phyloP scores from a whole-genome alignment of 768 basidiomycete genomes.

The Arthromyces matolae region DNA sequence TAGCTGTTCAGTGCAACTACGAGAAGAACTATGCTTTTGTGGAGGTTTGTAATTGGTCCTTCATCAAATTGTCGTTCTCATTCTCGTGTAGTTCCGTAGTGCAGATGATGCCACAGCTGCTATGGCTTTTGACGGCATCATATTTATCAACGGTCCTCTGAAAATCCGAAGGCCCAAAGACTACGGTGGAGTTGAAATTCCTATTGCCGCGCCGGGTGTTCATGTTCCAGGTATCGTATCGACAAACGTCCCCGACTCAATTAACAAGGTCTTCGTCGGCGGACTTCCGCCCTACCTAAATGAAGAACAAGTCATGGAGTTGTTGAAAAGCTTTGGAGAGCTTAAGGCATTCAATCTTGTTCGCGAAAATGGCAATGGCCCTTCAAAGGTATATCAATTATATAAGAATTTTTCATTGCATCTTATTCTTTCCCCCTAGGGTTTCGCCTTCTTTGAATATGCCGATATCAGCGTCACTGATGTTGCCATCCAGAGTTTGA shows the following conservation, averaged over 20 bases:
- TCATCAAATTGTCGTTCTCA: background rate
- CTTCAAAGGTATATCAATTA: slow-evolving; percentile 65
- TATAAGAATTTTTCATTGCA: background rate
- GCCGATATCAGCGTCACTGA: slow-evolving; percentile 87
- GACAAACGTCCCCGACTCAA: slow-evolving; percentile 93
- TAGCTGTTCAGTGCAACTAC: slow-evolving; percentile 93
- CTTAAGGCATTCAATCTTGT: slow-evolving; percentile 98
- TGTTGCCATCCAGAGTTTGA: slow-evolving; percentile 91
- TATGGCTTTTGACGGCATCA: slow-evolving; percentile 96
- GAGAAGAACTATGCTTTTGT: slow-evolving; percentile 99
- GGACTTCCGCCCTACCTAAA: slow-evolving; percentile 93
- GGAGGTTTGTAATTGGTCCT: slow-evolving; percentile 56
- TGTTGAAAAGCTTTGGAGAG: slow-evolving; percentile 96
- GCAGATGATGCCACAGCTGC: slow-evolving; percentile 95
- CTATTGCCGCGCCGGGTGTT: slow-evolving; percentile 49
- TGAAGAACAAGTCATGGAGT: slow-evolving; percentile 97
- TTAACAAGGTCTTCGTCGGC: slow-evolving; percentile 97
- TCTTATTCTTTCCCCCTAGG: slow-evolving; percentile 45
- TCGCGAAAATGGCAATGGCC: slow-evolving; percentile 84
- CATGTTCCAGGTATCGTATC: slow-evolving; percentile 96
- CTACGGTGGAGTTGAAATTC: slow-evolving; percentile 77
- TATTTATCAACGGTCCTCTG: slow-evolving; percentile 92
- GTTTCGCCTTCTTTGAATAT: slow-evolving; percentile 99
- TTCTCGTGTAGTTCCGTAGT: slow-evolving; percentile 79
- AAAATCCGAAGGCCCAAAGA: slow-evolving; percentile 98